A percentile compares a stretch with the other conserved stretches of the same genome.
phyloP scores from a whole-genome alignment of 2,329 filamentous ascomycete species.

The Sclerotinia glacialis region DNA sequence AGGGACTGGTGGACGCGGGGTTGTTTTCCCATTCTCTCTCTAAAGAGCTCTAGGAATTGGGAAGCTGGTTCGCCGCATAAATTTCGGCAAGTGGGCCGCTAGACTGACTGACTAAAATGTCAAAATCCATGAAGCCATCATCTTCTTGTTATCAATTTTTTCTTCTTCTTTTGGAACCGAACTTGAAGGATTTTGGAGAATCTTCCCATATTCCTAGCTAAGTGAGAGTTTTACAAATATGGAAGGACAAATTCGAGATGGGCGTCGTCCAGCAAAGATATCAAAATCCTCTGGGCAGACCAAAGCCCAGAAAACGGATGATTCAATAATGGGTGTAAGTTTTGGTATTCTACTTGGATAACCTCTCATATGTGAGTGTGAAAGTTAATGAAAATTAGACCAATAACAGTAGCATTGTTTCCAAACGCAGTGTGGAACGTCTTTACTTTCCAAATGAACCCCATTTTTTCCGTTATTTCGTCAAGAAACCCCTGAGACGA shows the following conservation, averaged over 20 bases:
- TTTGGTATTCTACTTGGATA: slow-evolving; percentile 8
- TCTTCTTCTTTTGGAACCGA: background rate
- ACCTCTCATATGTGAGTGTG: background rate
- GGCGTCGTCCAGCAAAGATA: slow-evolving; percentile 9
- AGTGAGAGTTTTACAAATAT: background rate
- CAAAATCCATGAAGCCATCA: background rate
- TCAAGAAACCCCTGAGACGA: slow-evolving; percentile 75
- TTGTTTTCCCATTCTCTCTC: slow-evolving; percentile 10
- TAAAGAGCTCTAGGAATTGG: background rate
- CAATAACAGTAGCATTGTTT: slow-evolving; percentile 88
- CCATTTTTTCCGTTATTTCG: slow-evolving; percentile 85
- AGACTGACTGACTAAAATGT: background rate
- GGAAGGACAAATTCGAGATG: background rate
- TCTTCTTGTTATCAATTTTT: background rate
- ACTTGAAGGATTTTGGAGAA: background rate
- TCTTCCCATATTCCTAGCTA: background rate
- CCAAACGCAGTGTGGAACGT: slow-evolving; percentile 88
- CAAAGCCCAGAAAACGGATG: slow-evolving; percentile 41
- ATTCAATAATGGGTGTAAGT: slow-evolving; percentile 41
- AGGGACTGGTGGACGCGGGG: slow-evolving; percentile 22
- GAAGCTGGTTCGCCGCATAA: slow-evolving; percentile 15
- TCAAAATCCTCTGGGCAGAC: slow-evolving; percentile 13
- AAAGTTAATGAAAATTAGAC: slow-evolving; percentile 51
- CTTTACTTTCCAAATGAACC: slow-evolving; percentile 75
- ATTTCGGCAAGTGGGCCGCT: slow-evolving; percentile 10